Evolutionary conservation across 495 filamentous ascomycete species (phyloP).

Genomic region (Podospora pseudocomata): DNA sequence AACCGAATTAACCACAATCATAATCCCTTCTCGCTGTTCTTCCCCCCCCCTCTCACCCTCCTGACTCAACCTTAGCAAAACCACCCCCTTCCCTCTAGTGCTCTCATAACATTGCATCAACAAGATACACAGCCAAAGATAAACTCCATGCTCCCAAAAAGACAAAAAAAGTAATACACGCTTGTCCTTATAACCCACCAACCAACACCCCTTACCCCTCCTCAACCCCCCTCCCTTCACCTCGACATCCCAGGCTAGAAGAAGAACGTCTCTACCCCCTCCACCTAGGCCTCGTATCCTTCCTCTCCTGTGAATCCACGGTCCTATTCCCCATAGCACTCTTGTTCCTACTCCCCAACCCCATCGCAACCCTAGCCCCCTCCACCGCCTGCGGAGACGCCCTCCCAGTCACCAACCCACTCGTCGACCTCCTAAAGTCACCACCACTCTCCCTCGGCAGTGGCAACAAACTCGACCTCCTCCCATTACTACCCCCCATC

Average conservation of each 20-base stretch:
- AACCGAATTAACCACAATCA: conserved; percentile 9
- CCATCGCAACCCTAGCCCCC: conserved; percentile 39
- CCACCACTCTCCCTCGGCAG: conserved; percentile 7
- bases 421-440: conserved; percentile 9
- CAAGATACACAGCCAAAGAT: neutral
- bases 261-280: conserved; percentile 11
- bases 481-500: conserved; percentile 27
- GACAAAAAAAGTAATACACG: neutral
- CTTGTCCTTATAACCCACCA: neutral
- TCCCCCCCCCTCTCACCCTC: neutral
- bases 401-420: conserved; percentile 27
- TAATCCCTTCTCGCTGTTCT: too few species aligned
- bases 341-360: conserved; percentile 25
- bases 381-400: conserved; percentile 41
- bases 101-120: neutral
- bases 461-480: conserved; percentile 51
- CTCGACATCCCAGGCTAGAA: neutral
- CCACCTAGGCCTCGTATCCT: conserved; percentile 33
- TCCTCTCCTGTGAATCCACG: conserved; percentile 20
- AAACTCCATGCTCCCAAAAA: neutral
- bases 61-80: neutral
- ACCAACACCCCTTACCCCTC: neutral
- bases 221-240: neutral
- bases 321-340: conserved; percentile 20
- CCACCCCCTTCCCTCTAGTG: neutral